Percentiles rank a stretch among this genome's conserved stretches.
Conservation (phyloP, 148 eudicot genomes). For the Rhododendron kiyosumense region DNA sequence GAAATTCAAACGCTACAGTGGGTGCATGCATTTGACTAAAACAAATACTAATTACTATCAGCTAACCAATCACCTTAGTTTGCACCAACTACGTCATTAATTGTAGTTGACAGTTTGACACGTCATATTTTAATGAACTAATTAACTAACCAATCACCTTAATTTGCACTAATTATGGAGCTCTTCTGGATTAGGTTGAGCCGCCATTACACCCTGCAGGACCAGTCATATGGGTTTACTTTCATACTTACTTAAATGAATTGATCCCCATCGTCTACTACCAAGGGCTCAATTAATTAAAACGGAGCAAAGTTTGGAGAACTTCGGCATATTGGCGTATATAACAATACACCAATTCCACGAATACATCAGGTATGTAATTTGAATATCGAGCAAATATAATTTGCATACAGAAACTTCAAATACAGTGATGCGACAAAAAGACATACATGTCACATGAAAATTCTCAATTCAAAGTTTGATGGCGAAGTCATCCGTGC, state of each 20-base stretch:
- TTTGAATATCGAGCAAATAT: too few relatives aligned
- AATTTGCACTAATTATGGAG: not conserved
- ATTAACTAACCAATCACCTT: not conserved
- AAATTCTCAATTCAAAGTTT: not conserved
- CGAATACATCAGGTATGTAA: not conserved
- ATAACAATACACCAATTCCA: not conserved
- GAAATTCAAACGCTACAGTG: not conserved
- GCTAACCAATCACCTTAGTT: not conserved
- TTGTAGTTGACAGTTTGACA: not conserved
- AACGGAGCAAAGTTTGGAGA: not conserved
- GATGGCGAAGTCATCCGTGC: not conserved
- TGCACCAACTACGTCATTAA: not conserved
- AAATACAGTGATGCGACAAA: not conserved
- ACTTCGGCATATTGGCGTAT: too few relatives aligned
- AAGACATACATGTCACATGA: not conserved
- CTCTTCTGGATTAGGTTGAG: conserved; percentile 5
- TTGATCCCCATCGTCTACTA: too few relatives aligned
- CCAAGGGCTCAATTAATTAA: not conserved
- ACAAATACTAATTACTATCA: too few relatives aligned
- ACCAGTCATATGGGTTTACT: not conserved
- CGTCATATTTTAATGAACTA: not conserved
- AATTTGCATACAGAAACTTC: not conserved
- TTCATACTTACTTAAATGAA: not conserved
- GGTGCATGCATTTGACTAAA: conserved; percentile 1
- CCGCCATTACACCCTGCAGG: not conserved